A percentile compares a stretch with the other conserved stretches of the same genome.
These are phyloP conservation scores for Tolypocladium tropicale DNA, from an alignment of 2,329 filamentous ascomycete species.

Conservation along the genomic window DNA sequence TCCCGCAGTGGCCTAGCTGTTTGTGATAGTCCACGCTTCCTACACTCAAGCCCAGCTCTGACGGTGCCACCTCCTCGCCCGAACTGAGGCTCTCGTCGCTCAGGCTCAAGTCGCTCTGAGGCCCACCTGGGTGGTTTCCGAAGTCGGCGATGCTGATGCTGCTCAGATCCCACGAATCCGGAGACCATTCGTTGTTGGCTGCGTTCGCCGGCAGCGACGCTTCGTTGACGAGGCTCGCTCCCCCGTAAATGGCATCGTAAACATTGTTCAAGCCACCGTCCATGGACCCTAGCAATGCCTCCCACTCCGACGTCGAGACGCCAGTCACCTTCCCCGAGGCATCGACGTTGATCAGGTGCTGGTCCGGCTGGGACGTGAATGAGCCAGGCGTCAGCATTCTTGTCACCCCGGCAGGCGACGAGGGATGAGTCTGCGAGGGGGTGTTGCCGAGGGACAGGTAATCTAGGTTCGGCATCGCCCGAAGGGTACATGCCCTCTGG, in stretches of 20 bases:
- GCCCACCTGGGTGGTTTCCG: constrained; percentile 26
- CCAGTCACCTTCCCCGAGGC: constrained; percentile 22
- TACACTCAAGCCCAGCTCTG: constrained; percentile 34
- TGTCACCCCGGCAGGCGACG: constrained; percentile 32
- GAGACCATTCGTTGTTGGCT: constrained; percentile 38
- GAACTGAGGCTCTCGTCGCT: constrained; percentile 50
- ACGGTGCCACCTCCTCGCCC: constrained; percentile 37
- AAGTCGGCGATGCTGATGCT: constrained; percentile 42
- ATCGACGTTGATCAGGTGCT: constrained; percentile 5
- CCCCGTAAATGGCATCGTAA: constrained; percentile 75
- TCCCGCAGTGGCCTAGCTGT: constrained; percentile 8
- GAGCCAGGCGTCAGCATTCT: constrained; percentile 24
- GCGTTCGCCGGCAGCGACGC: constrained; percentile 32
- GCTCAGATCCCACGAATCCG: constrained; percentile 45
- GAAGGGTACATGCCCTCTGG: constrained; percentile 14
- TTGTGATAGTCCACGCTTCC: constrained; percentile 22
- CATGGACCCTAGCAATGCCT: constrained; percentile 67
- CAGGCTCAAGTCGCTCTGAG: constrained; percentile 44
- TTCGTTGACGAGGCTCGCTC: constrained; percentile 38
- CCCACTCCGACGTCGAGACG: constrained; percentile 65
- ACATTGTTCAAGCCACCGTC: constrained; percentile 74
- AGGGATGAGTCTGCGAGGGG: constrained; percentile 34
- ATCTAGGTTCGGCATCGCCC: constrained; percentile 37
- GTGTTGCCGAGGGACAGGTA: constrained; percentile 45
- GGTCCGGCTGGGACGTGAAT: not conserved